Evolutionary conservation across 2,329 filamentous ascomycete species (phyloP), one percentile per base, ranked within the genome.

Genomic region (Microascus cirrosus): DNA sequence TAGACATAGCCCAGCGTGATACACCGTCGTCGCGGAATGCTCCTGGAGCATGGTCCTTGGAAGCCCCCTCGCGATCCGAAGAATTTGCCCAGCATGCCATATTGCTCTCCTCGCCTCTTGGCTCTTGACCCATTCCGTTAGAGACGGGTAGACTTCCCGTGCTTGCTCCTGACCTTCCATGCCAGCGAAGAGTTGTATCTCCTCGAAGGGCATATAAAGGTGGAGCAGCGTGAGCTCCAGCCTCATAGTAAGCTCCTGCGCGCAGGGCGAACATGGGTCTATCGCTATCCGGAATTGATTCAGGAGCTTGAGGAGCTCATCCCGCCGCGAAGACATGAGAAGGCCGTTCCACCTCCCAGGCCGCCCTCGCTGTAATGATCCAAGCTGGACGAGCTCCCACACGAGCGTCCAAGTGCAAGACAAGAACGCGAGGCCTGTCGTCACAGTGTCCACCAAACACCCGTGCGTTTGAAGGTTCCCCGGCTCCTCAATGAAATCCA

Each of bases 91-190:
- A 1, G 86, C 86, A 62, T 86, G 83, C 79, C 82, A 89, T 0
- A 88, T 66, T 7, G 84, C 81, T 60, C 80, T 78, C 25, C 84
- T 75, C 10, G 83, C 78, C 28, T 81, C 77, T 1, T 71, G 64
- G 45, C 75, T 82, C 35, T 74, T 73, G 0, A 75, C 76, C 84
- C 84, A 87, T 28, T 81, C 74, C 59, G 80, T 77, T 6, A 87
- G 71, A 0, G 76, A 71, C 0, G 81, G 78, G 61, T 84, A 84
- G 11, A 83, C 76, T 5, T 77, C 70, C 2, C 80, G 76, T 4
- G 85, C 84, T 65, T 87, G 82, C 42, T 86, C 84, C 60, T 84
- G 80, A 20, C 83, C 84, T 61, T 85, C 84, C 52, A 85, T 84
- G 5, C 85, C 85, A 0, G 83, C 81, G 61, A 88, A 87, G 4